Base-by-base conservation (phyloP, 2,329 filamentous ascomycete species). In the Eurotiales sp. region DNA sequence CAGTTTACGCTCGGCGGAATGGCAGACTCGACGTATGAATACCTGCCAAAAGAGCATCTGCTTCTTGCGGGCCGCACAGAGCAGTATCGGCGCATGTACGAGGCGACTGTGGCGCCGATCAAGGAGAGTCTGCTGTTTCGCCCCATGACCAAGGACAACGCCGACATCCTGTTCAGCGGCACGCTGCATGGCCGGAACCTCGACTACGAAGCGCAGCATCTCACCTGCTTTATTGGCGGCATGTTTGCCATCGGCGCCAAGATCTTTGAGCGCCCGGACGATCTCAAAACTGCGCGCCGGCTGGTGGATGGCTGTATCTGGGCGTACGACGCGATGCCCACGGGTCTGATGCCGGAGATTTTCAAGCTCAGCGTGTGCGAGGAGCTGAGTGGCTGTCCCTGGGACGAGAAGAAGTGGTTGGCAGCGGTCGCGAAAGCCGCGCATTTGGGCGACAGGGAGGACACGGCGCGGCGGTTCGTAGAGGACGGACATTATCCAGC, bases 291-390 rank as follows among this genome's bases (percentile, higher is more conserved):
- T 42, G 82, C 79, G 4, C 72, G 74, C 25, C 78, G 80, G 58
- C 66, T 85, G 41, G 77, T 79, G 1, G 77, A 84, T 48, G 79
- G 78, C 2, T 85, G 82, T 59, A 77, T 84, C 25, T 85, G 81
- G 80, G 77, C 79, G 0, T 85, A 85, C 63, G 74, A 78, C 52
- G 67, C 72, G 7, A 77, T 78, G 52, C 77, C 79, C 0, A 70
- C 77, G 2, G 81, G 81, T 2, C 77, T 85, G 51, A 84, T 85
- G 81, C 80, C 82, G 1, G 82, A 85, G 61, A 66, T 72, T 12
- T 78, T 82, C 55, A 68, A 77, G 40, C 72, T 82, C 52, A 67
- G 77, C 5, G 69, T 75, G 8, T 85, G 82, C 61, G 60, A 65
- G 11, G 58, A 69, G n/a, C 48, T 59, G 5, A 59, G 68, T 5